Evolutionary conservation across 352 stramenopile species (phyloP).

Genomic region (Phytophthora sp.): DNA sequence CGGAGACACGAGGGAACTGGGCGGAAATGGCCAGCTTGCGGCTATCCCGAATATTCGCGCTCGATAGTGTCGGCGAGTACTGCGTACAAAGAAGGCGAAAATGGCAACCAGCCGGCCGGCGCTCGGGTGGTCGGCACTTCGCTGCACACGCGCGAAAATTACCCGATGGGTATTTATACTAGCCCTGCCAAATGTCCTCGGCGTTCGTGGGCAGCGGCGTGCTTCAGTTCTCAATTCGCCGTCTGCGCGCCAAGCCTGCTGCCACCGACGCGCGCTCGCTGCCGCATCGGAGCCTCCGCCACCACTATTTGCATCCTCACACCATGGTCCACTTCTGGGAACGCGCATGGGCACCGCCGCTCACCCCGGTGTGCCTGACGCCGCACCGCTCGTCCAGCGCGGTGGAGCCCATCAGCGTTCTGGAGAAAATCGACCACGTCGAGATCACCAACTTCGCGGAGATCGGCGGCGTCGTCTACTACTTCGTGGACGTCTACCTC

Average conservation of each 20-base stretch:
- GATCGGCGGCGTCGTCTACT: constrained; percentile 46
- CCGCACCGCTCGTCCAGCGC: constrained; percentile 44
- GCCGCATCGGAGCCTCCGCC: neutral
- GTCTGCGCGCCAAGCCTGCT: constrained; percentile 1
- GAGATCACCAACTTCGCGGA: constrained; percentile 49
- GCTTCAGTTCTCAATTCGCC: constrained; percentile 33
- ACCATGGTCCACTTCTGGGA: constrained; percentile 40
- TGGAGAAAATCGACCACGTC: constrained; percentile 51
- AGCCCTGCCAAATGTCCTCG: neutral
- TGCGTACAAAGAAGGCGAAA: constrained; percentile 15
- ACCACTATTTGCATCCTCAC: neutral
- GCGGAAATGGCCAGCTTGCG: constrained; percentile 15
- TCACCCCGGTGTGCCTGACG: constrained; percentile 41
- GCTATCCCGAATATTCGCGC: constrained; percentile 22
- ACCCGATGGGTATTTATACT: constrained; percentile 17
- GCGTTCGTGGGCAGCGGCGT: neutral
- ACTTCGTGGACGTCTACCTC: constrained; percentile 58
- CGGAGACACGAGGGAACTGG: constrained; percentile 20
- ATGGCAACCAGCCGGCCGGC: constrained; percentile 16
- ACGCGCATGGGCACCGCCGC: constrained; percentile 36
- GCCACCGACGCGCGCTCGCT: neutral
- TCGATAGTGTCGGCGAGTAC: constrained; percentile 5
- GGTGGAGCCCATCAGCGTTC: constrained; percentile 41
- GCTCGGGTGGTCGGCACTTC: constrained; percentile 6
- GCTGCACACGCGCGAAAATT: constrained; percentile 21